These are phyloP conservation scores for Yamadazyma nakazawae DNA, from an alignment of 805 yeast genomes.

Conservation along the genomic window DNA sequence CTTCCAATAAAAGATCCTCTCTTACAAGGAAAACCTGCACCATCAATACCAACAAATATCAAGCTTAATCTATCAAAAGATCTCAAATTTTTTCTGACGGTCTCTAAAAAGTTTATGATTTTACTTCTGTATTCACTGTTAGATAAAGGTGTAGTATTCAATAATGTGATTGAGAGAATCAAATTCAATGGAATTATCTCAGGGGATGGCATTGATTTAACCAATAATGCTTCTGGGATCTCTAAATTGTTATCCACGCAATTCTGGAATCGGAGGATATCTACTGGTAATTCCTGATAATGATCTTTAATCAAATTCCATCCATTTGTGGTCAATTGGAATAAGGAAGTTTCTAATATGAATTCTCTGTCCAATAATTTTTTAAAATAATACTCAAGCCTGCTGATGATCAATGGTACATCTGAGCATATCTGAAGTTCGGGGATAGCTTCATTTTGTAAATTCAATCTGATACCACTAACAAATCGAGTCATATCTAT, in stretches of 20 bases:
- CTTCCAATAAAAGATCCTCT: constrained; percentile 48
- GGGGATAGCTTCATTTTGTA: constrained; percentile 42
- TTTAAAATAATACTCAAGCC: constrained; percentile 39
- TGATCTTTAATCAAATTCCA: constrained; percentile 41
- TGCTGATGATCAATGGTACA: constrained; percentile 29
- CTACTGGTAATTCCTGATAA: constrained; percentile 32
- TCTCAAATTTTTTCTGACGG: constrained; percentile 26
- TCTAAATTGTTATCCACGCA: constrained; percentile 36
- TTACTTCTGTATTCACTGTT: constrained; percentile 25
- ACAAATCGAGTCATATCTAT: constrained; percentile 20
- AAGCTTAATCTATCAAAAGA: constrained; percentile 46
- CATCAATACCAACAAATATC: constrained; percentile 46
- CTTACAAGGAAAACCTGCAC: constrained; percentile 31
- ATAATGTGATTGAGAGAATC: constrained; percentile 41
- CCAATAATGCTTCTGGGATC: constrained; percentile 38
- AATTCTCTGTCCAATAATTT: constrained; percentile 14
- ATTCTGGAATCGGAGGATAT: constrained; percentile 35
- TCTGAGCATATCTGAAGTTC: constrained; percentile 37
- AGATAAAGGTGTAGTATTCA: constrained; percentile 25
- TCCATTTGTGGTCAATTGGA: constrained; percentile 49
- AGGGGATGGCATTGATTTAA: constrained; percentile 39
- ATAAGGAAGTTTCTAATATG: constrained; percentile 28
- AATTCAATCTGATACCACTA: constrained; percentile 26
- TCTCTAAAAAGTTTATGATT: constrained; percentile 22
- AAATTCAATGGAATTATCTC: constrained; percentile 38